Evolutionary conservation across 2,329 filamentous ascomycete species (phyloP).

Genomic region (Pseudogymnoascus sp.): DNA sequence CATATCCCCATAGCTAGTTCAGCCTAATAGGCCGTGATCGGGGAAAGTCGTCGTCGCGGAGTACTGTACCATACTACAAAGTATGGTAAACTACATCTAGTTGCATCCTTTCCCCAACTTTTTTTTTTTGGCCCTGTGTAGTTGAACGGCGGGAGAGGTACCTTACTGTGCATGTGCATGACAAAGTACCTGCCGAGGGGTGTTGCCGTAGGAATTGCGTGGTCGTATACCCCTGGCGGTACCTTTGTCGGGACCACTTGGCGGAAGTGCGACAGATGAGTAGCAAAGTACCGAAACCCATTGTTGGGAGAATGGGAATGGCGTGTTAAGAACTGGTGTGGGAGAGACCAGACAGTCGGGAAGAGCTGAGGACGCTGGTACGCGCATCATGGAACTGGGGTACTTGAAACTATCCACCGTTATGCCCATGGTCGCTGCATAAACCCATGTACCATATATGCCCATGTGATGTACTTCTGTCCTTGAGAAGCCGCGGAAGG

Average conservation of each 20-base stretch:
- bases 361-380: not conserved
- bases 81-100: not conserved
- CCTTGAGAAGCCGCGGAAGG: not conserved
- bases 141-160: not conserved
- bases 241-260: not conserved
- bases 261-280: not conserved
- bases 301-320: not conserved
- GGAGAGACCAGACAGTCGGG: not conserved
- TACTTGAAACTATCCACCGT: not conserved
- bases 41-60: not conserved
- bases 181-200: not conserved
- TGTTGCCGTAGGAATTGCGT: not conserved
- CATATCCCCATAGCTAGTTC: too few relatives aligned
- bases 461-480: not conserved
- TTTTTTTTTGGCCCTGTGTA: not conserved
- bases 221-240: not conserved
- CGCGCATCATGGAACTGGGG: not conserved
- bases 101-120: not conserved
- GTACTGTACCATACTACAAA: not conserved
- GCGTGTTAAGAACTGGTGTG: not conserved
- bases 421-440: not conserved
- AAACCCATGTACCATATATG: not conserved
- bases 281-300: not conserved
- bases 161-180: not conserved
- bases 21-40: not conserved